A percentile compares a stretch with the other conserved stretches of the same genome.
These are phyloP conservation scores for Fragaria iinumae DNA, from an alignment of 306 rosid genomes.

Conservation along the genomic window DNA sequence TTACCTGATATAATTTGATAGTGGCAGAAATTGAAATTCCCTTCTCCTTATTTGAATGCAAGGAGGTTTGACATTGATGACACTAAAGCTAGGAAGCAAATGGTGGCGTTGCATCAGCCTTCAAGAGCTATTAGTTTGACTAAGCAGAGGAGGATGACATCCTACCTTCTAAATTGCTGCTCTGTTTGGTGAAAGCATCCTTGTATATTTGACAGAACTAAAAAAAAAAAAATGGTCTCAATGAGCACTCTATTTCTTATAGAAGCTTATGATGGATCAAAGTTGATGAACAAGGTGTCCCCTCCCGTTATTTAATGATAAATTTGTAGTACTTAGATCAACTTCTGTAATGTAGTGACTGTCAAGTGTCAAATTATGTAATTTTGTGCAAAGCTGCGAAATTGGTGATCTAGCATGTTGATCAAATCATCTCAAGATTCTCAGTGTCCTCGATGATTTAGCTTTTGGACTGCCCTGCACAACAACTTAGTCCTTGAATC, in stretches of 20 bases:
- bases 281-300: slow-evolving; percentile 57
- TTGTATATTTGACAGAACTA: slow-evolving; percentile 82
- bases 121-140: too few relatives aligned
- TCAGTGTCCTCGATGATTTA: background rate
- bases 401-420: background rate
- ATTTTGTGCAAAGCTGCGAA: background rate
- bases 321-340: slow-evolving; percentile 45
- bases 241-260: slow-evolving; percentile 71
- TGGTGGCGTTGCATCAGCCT: too few relatives aligned
- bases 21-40: slow-evolving; percentile 88
- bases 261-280: slow-evolving; percentile 62
- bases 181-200: slow-evolving; percentile 76
- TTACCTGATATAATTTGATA: slow-evolving; percentile 59
- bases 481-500: background rate
- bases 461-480: background rate
- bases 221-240: slow-evolving; percentile 45
- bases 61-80: slow-evolving; percentile 66
- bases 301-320: slow-evolving; percentile 43
- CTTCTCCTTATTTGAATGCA: slow-evolving; percentile 71
- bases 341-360: slow-evolving; percentile 11
- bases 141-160: too few relatives aligned
- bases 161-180: slow-evolving; percentile 42
- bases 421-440: background rate
- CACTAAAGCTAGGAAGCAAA: too few relatives aligned
- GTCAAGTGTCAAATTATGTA: too few relatives aligned